A percentile compares a stretch with the other conserved stretches of the same genome.
These are phyloP conservation scores for Crinitomyces ghanaensis DNA, from an alignment of 805 yeast genomes.

Conservation along the genomic window DNA sequence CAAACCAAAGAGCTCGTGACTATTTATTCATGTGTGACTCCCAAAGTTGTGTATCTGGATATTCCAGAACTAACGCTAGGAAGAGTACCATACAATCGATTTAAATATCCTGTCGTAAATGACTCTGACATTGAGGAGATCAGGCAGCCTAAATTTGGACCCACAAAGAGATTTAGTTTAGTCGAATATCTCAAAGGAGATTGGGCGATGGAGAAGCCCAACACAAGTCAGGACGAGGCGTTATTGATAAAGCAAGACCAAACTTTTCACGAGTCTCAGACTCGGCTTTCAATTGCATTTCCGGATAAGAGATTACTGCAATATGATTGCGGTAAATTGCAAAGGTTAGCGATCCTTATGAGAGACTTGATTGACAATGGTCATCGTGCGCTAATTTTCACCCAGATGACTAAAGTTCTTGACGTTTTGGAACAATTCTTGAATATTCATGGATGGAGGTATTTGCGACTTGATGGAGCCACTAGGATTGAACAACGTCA, in stretches of 20 bases:
- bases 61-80: constrained; percentile 29
- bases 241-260: constrained; percentile 7
- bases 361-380: constrained; percentile 75
- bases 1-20: constrained; percentile 12
- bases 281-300: constrained; percentile 81
- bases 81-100: neutral
- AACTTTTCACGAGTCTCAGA: constrained; percentile 76
- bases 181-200: constrained; percentile 9
- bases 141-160: constrained; percentile 5
- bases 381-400: constrained; percentile 88
- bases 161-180: too few species aligned
- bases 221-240: neutral
- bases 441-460: constrained; percentile 88
- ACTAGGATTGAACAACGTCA: constrained; percentile 97
- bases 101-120: neutral
- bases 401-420: constrained; percentile 95
- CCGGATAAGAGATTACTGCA: constrained; percentile 90
- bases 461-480: constrained; percentile 93
- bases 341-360: constrained; percentile 63
- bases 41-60: constrained; percentile 70
- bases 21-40: constrained; percentile 74
- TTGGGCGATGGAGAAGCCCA: neutral
- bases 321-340: constrained; percentile 95
- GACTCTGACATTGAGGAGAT: too few species aligned
- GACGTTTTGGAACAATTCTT: constrained; percentile 88